Base-by-base conservation (phyloP, 2,329 filamentous ascomycete species). In the Phialophora chinensis region DNA sequence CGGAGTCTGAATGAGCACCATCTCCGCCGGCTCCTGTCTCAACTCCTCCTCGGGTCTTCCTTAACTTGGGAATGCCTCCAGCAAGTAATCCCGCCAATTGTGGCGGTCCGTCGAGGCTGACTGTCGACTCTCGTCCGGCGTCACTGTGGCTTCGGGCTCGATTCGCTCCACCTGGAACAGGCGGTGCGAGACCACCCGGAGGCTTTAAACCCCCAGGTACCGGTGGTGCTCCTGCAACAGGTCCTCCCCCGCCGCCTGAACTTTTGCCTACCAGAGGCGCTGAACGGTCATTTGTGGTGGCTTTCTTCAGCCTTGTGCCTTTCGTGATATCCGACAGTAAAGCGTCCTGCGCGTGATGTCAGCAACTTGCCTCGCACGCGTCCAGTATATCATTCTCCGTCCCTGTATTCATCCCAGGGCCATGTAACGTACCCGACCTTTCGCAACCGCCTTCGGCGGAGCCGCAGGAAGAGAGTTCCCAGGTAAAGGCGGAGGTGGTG, bases 51-150 rank as follows among this genome's bases (percentile, higher is more conserved):
- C 92, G 91, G 62, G 92, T 91, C 82, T 96, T 97, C 77, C 91
- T 91, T 74, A 99, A 78, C 81, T 97, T 98, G 2, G 95, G 95
- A 87, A 98, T 98, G 44, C 94, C 95, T 42, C 92, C 93, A 0
- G 91, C 92, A 75, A 99, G 97, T 29, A 99, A 79, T 1, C 95
- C 95, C 33, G 84, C 94, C 11, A 98, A 79, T 76, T 97, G 94
- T 11, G 93, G 92, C 56, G 91, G 87, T 23, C 87, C 79, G 1
- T 79, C 79, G 20, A 79, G 72, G 12, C 75, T 76, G 3, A 78
- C 76, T 47, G 76, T 75, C 67, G 83, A 80, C 69, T 81, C 79
- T 61, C 74, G 73, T 31, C 74, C 76, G 17, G 77, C 74, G 73
- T 96, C 92, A 77, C 93, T 97, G 77, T 95, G 93, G 78, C 92